These are phyloP conservation scores for Nigrospora oryzae DNA, from an alignment of 2,329 filamentous ascomycete genomes.

Conservation along the genomic window DNA sequence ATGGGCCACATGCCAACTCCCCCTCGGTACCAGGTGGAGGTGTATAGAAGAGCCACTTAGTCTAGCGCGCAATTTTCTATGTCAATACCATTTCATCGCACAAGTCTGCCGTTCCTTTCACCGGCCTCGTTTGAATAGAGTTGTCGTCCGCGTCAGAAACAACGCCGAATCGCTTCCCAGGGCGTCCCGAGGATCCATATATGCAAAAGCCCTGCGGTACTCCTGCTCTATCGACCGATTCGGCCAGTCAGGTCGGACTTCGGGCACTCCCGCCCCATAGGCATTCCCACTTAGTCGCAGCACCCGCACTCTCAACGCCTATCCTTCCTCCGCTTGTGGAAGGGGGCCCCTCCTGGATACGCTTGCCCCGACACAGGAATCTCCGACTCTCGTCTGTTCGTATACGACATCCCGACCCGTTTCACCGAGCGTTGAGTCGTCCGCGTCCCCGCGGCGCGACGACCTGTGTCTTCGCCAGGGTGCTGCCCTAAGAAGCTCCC, in stretches of 20 bases:
- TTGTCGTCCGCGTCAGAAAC: background rate
- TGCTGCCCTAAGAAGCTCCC: too few species aligned
- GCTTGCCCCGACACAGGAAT: too few species aligned
- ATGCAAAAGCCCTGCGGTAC: too few species aligned
- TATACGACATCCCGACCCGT: too few species aligned
- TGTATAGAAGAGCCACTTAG: conserved; percentile 10
- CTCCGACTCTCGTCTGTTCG: too few species aligned
- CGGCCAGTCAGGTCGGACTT: background rate
- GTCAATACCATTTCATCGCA: conserved; percentile 1
- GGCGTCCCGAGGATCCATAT: too few species aligned
- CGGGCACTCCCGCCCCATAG: background rate
- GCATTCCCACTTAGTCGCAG: background rate
- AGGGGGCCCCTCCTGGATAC: too few species aligned
- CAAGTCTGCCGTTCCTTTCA: background rate
- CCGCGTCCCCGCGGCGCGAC: too few species aligned
- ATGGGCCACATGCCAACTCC: conserved; percentile 12
- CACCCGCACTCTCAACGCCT: background rate
- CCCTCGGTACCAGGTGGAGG: conserved; percentile 7
- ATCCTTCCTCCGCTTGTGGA: too few species aligned
- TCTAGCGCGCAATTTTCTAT: conserved; percentile 6
- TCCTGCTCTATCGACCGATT: background rate
- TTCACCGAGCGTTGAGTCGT: too few species aligned
- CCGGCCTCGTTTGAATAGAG: background rate
- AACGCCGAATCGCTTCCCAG: background rate
- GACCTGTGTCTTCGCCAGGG: too few species aligned